Base-by-base conservation (phyloP, 2,329 filamentous ascomycete species). In the Xylaria multiplex region DNA sequence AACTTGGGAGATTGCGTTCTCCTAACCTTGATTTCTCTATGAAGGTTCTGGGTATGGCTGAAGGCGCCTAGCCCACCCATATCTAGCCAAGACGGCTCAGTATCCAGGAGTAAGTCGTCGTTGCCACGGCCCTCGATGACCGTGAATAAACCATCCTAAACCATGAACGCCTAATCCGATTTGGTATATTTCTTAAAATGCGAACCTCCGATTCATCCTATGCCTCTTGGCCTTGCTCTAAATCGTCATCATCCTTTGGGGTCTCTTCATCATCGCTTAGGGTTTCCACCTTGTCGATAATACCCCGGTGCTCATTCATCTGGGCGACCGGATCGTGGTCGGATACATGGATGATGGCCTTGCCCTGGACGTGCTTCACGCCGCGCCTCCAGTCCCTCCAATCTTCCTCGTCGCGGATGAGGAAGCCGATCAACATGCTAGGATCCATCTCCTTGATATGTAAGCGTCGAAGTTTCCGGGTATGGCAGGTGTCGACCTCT, bases 371-470 rank as follows among this genome's bases (percentile, higher is more conserved):
- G 71, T 91, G 87, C 71, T 88, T 88, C 2, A 97, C 85, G n/a
- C 88, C 86, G 65, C 86, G 83, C 74, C 92, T 91, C 94, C 94
- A 98, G 59, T 88, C 86, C 45, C 85, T 81, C 91, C 95, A 98
- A 71, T 99, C 96, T 49, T 90, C 85, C 72, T 95, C 90, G 64
- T 92, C 88, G 46, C 85, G 87, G 68, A 99, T 93, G 42, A 99
- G 81, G 74, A 98, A 98, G 4, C 93, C 95, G 70, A 99, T 92
- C 48, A 99, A 82, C 96, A 99, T 99, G 75, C 93, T 97, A 0
- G 96, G 96, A 74, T 99, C 96, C 92, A 99, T 96, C 75, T 98
- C 94, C 65, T 89, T 89, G 55, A 99, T 86, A 71, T 96, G 90
- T 35, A 99, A 84, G 62, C 91, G 87, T 43, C 95, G 89, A 19